These are phyloP conservation scores for Tillandsia fasciculata DNA, from an alignment of 176 grass and related monocot species.

Conservation along the genomic window DNA sequence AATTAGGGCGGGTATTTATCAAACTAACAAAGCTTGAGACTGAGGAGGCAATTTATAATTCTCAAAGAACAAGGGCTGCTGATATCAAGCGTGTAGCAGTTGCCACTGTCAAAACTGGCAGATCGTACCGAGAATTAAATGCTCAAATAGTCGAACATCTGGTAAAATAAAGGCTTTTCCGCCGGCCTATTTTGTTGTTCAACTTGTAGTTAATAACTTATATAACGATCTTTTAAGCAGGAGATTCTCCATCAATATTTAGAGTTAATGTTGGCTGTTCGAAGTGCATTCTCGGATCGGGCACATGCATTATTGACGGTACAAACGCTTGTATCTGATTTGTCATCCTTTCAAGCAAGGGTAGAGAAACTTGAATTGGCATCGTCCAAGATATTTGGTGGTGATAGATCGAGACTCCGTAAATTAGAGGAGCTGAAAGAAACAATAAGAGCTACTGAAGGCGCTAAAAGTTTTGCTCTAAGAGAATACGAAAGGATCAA, in stretches of 20 bases:
- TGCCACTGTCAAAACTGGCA: slow-evolving; percentile 89
- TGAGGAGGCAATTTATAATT: slow-evolving; percentile 61
- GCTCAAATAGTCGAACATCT: slow-evolving; percentile 91
- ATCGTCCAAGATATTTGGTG: slow-evolving; percentile 88
- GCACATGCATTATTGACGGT: slow-evolving; percentile 85
- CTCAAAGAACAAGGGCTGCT: slow-evolving; percentile 71
- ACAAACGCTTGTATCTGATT: slow-evolving; percentile 88
- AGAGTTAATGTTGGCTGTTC: slow-evolving; percentile 80
- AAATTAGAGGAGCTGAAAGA: slow-evolving; percentile 77
- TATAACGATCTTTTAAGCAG: slow-evolving; percentile 28
- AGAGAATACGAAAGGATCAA: slow-evolving; percentile 96
- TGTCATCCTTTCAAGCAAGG: slow-evolving; percentile 59
- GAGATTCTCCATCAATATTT: slow-evolving; percentile 89
- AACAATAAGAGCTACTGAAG: slow-evolving; percentile 81
- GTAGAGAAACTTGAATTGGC: slow-evolving; percentile 85
- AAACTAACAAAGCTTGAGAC: slow-evolving; percentile 91
- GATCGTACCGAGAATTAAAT: slow-evolving; percentile 88
- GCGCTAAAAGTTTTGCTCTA: slow-evolving; percentile 71
- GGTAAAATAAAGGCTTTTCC: slow-evolving; percentile 24
- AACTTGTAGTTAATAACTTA: too few relatives aligned
- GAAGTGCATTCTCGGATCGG: slow-evolving; percentile 83
- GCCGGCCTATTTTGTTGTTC: too few relatives aligned
- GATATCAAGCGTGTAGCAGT: slow-evolving; percentile 77
- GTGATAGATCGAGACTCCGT: slow-evolving; percentile 60
- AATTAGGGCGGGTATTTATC: slow-evolving; percentile 84